These are phyloP conservation scores for Nephelium lappaceum DNA, from an alignment of 345 rosid species.

Conservation along the genomic window DNA sequence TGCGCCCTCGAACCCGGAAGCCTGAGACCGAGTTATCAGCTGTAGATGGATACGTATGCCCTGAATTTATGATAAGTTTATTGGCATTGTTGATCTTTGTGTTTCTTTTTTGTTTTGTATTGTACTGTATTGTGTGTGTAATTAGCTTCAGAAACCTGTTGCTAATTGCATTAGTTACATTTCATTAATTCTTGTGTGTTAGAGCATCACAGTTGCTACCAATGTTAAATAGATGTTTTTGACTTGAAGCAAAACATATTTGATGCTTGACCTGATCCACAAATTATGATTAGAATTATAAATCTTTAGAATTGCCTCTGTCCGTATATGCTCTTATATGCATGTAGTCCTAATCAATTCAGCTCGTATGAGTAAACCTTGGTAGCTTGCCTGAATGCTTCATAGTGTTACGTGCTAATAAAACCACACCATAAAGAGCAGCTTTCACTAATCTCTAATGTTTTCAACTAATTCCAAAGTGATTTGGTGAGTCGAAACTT, in stretches of 20 bases:
- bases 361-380: not conserved
- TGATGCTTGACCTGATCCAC: not conserved
- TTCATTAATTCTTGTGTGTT: conserved; percentile 8
- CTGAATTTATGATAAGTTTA: conserved; percentile 21
- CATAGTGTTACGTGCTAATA: not conserved
- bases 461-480: not conserved
- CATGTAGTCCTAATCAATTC: not conserved
- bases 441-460: not conserved
- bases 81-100: conserved; percentile 21
- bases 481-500: not conserved
- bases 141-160: not conserved
- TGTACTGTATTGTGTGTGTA: not conserved
- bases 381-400: not conserved
- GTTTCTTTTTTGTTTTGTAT: conserved; percentile 4
- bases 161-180: not conserved
- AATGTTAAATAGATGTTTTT: not conserved
- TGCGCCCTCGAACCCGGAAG: conserved; percentile 41
- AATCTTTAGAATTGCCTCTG: not conserved
- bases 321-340: not conserved
- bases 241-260: not conserved
- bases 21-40: conserved; percentile 38
- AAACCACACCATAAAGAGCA: not conserved
- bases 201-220: not conserved
- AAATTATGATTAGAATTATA: not conserved
- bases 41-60: conserved; percentile 39